Evolutionary conservation across 2,329 filamentous ascomycete species (phyloP).

Genomic region (Fusarium phyllophilum): DNA sequence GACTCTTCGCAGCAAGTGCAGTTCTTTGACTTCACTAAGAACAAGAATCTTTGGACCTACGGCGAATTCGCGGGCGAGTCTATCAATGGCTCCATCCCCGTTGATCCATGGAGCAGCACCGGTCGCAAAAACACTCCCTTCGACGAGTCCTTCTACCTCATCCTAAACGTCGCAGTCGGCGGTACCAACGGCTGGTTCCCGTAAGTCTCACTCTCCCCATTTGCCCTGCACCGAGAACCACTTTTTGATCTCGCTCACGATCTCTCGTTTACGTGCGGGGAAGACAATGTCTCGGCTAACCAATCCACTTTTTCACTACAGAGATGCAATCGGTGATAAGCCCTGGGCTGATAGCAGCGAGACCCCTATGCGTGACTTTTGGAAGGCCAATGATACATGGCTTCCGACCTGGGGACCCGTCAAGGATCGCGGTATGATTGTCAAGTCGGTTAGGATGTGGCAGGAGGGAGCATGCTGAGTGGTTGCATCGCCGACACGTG

Average conservation of each 20-base stretch:
- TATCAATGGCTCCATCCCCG: slow-evolving; percentile 53
- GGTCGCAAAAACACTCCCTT: slow-evolving; percentile 57
- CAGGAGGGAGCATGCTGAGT: slow-evolving; percentile 47
- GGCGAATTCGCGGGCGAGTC: slow-evolving; percentile 54
- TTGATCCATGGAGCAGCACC: slow-evolving; percentile 56
- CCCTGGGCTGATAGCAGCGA: slow-evolving; percentile 56
- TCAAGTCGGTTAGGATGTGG: slow-evolving; percentile 59
- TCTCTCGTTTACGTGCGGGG: neutral
- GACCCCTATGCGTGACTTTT: slow-evolving; percentile 54
- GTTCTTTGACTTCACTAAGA: slow-evolving; percentile 49
- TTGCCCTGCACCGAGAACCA: neutral
- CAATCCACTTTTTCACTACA: slow-evolving; percentile 15
- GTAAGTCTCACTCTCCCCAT: slow-evolving; percentile 36
- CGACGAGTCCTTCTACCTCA: slow-evolving; percentile 60
- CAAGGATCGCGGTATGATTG: slow-evolving; percentile 52
- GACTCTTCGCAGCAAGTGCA: slow-evolving; percentile 31
- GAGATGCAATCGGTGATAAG: slow-evolving; percentile 54
- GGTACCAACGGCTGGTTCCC: slow-evolving; percentile 59
- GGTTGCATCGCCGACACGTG: neutral
- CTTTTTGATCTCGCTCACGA: neutral
- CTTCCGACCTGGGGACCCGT: slow-evolving; percentile 51
- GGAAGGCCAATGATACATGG: slow-evolving; percentile 52
- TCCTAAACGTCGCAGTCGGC: slow-evolving; percentile 62
- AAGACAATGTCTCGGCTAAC: slow-evolving; percentile 14
- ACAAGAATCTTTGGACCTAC: slow-evolving; percentile 43